Conservation (phyloP, 352 stramenopile species). For the Phytophthora sansomeana region DNA sequence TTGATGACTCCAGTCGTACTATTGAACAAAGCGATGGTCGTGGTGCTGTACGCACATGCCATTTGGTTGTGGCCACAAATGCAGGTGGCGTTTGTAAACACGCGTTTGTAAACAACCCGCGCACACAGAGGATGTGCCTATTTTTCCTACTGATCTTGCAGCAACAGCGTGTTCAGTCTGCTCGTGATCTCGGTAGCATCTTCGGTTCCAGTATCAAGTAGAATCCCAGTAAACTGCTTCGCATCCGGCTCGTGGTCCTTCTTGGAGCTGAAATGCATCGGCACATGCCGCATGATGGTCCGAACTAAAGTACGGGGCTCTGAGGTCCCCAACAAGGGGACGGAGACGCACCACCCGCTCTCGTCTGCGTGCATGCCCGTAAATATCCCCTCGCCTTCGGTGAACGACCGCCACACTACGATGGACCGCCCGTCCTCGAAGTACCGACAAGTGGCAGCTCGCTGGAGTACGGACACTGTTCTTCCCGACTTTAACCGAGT, state of each 20-base stretch:
- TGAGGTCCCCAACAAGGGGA: slow-evolving; percentile 1
- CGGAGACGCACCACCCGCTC: slow-evolving; percentile 24
- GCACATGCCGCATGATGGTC: slow-evolving; percentile 28
- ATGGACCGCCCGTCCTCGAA: slow-evolving; percentile 5
- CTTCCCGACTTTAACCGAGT: slow-evolving; percentile 19
- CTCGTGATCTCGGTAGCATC: slow-evolving; percentile 20
- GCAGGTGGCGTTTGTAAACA: slow-evolving; percentile 1
- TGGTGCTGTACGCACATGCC: too few species aligned
- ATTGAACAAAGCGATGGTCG: too few species aligned
- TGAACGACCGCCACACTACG: slow-evolving; percentile 22
- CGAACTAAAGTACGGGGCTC: slow-evolving; percentile 5
- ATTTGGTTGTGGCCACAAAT: too few species aligned
- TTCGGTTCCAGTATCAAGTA: slow-evolving; percentile 18
- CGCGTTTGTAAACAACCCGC: too few species aligned
- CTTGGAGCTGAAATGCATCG: slow-evolving; percentile 28
- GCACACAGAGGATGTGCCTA: too few species aligned
- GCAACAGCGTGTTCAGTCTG: slow-evolving; percentile 25
- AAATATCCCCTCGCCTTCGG: slow-evolving; percentile 27
- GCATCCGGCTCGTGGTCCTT: not conserved
- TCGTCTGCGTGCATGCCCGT: too few species aligned
- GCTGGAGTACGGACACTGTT: slow-evolving; percentile 21
- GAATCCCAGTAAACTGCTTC: slow-evolving; percentile 22
- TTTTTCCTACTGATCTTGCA: slow-evolving; percentile 22
- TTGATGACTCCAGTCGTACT: not conserved
- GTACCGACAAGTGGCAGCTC: slow-evolving; percentile 13